Conservation (phyloP, 257 asterid genomes). For the Penstemon barbatus region DNA sequence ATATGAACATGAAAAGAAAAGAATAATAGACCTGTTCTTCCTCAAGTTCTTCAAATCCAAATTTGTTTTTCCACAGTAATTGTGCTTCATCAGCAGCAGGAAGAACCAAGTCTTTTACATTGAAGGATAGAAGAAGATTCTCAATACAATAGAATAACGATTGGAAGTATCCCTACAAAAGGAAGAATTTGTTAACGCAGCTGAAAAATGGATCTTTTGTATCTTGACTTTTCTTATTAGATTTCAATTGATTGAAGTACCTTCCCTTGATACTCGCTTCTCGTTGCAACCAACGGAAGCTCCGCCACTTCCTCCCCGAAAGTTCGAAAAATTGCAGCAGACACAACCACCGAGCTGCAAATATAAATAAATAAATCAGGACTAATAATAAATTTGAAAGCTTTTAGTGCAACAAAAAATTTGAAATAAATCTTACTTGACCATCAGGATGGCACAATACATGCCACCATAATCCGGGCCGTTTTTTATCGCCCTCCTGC, state of each 20-base stretch:
- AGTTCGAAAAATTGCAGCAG: slow-evolving; percentile 70
- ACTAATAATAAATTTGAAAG: not conserved
- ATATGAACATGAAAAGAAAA: slow-evolving; percentile 15
- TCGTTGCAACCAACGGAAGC: slow-evolving; percentile 84
- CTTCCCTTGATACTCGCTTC: slow-evolving; percentile 60
- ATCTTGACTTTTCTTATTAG: not conserved
- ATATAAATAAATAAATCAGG: slow-evolving; percentile 14
- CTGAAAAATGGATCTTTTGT: not conserved
- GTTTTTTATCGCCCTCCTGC: slow-evolving; percentile 51
- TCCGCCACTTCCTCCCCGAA: slow-evolving; percentile 82
- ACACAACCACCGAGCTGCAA: slow-evolving; percentile 66
- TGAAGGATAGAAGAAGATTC: slow-evolving; percentile 37
- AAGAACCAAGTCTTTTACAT: slow-evolving; percentile 47
- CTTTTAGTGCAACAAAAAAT: not conserved
- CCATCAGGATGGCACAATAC: slow-evolving; percentile 67
- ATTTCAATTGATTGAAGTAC: slow-evolving; percentile 25
- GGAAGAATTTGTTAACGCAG: not conserved
- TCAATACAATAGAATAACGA: slow-evolving; percentile 51
- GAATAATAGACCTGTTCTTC: slow-evolving; percentile 34
- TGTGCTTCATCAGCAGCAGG: slow-evolving; percentile 61
- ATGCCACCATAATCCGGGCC: slow-evolving; percentile 86
- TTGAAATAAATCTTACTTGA: slow-evolving; percentile 51
- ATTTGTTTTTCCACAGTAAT: slow-evolving; percentile 46
- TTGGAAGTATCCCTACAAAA: slow-evolving; percentile 76
- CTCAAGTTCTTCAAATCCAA: slow-evolving; percentile 38